A percentile compares a stretch with the other conserved stretches of the same genome.
These are phyloP conservation scores for Chrysoporthe deuterocubensis DNA, from an alignment of 2,329 filamentous ascomycete genomes.

Conservation along the genomic window DNA sequence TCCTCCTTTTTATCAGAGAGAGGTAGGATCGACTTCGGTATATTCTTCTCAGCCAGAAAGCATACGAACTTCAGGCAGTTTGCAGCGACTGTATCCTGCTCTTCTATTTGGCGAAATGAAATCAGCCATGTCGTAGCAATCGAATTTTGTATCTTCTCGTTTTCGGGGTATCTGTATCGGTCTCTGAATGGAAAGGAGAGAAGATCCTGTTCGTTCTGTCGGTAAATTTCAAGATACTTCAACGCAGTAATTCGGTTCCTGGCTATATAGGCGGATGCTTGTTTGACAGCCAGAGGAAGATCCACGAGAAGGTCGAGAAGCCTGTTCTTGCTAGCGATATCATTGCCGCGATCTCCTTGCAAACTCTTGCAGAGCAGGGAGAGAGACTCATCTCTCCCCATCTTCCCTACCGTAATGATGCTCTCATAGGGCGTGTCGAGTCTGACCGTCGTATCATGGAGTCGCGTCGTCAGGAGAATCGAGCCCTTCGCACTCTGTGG, in stretches of 20 bases:
- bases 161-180: too few relatives aligned
- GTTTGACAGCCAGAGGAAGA: constrained; percentile 42
- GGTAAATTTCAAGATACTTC: too few relatives aligned
- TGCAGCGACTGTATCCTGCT: constrained; percentile 33
- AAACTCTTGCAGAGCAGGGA: too few relatives aligned
- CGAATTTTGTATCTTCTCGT: constrained; percentile 33
- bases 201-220: too few relatives aligned
- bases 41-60: constrained; percentile 37
- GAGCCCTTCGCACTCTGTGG: constrained; percentile 37
- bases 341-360: too few relatives aligned
- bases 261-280: constrained; percentile 43
- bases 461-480: constrained; percentile 38
- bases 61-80: constrained; percentile 38
- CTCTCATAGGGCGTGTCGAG: constrained; percentile 26
- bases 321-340: too few relatives aligned
- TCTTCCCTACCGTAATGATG: constrained; percentile 33
- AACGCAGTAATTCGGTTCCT: constrained; percentile 35
- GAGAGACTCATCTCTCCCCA: constrained; percentile 32
- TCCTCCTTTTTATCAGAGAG: constrained; percentile 18
- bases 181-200: constrained; percentile 29
- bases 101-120: constrained; percentile 40
- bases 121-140: constrained; percentile 41
- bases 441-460: constrained; percentile 24
- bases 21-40: constrained; percentile 36
- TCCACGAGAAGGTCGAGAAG: constrained; percentile 37